Evolutionary conservation across 495 filamentous ascomycete species (phyloP).

Genomic region (Hypoxylon cercidicola): DNA sequence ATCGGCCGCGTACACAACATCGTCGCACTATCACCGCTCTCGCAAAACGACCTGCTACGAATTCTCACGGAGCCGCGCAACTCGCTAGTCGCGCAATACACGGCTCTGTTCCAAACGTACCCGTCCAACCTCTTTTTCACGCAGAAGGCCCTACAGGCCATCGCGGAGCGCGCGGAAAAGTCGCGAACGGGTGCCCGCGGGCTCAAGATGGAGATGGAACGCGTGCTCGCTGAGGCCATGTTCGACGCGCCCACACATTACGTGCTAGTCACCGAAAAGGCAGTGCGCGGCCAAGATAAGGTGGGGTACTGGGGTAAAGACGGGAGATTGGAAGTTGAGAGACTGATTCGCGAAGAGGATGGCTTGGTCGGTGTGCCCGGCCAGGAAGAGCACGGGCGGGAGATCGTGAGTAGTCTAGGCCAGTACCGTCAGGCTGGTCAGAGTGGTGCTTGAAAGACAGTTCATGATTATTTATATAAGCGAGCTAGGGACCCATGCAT

Average conservation of each 20-base stretch:
- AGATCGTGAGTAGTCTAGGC: slow-evolving; percentile 45
- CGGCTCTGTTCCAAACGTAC: slow-evolving; percentile 82
- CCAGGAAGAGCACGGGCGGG: slow-evolving; percentile 29
- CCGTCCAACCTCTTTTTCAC: slow-evolving; percentile 88
- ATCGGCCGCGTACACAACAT: slow-evolving; percentile 87
- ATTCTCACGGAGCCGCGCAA: slow-evolving; percentile 95
- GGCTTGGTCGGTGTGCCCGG: slow-evolving; percentile 39
- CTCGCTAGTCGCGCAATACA: slow-evolving; percentile 85
- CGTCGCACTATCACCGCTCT: slow-evolving; percentile 82
- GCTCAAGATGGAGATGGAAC: slow-evolving; percentile 88
- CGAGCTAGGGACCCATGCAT: not conserved
- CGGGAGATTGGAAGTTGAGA: slow-evolving; percentile 63
- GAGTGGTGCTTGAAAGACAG: slow-evolving; percentile 51
- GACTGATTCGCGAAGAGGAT: slow-evolving; percentile 64
- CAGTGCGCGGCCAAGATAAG: slow-evolving; percentile 70
- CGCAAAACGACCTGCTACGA: slow-evolving; percentile 79
- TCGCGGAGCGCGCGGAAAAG: slow-evolving; percentile 75
- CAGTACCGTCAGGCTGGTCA: slow-evolving; percentile 55
- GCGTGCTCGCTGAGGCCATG: slow-evolving; percentile 86
- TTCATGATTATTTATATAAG: not conserved
- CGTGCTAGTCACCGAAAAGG: slow-evolving; percentile 80
- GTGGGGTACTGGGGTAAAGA: slow-evolving; percentile 63
- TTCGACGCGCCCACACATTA: slow-evolving; percentile 79
- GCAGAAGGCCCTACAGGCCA: slow-evolving; percentile 75
- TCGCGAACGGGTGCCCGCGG: slow-evolving; percentile 92